Base-by-base conservation (phyloP, 495 filamentous ascomycete species). In the Penicillium nucicola region DNA sequence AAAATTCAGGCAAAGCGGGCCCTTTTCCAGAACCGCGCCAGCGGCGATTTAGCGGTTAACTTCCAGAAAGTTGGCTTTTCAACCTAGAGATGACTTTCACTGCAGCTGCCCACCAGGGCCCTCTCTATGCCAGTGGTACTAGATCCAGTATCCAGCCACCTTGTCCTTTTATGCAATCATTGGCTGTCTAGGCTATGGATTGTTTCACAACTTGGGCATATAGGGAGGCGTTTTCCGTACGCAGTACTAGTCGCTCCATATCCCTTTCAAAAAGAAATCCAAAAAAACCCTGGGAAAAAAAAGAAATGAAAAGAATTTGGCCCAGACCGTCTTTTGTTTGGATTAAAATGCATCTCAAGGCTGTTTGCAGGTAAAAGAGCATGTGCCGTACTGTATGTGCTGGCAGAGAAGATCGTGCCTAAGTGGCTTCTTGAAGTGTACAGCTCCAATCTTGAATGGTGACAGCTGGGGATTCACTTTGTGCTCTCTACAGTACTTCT, bases 111-210 rank as follows among this genome's bases (percentile, higher is more conserved):
- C 57, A 50, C 36, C 45, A 30, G 30, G 30, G 20, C 20, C 14
- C 40, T 34, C 33, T 30, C 38, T 39, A 31, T 58, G 25, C 22
- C 38, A 48, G 60, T 61, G 48, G 54, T 18, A 60, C 57, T 41
- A 52, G 41, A 45, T 57, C n/a, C 57, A 56, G 51, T 49, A 45
- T 57, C 11, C 57, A 58, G 51, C 54, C 53, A 42, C 60, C 42
- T 50, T 35, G 45, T n/a, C 46, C 39, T 9, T 25, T 36, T 44
- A 49, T 44, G 45, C 47, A 50, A 60, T 55, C 37, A 57, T 60
- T 64, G 61, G 51, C 45, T 40, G 36, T 40, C 28, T 55, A 42
- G 57, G 37, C 46, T 46, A 57, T 61, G 54, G 42, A 25, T 25
- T 32, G 61, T 64, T 64, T 30, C 57, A 64, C 61, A 49, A 43